phyloP scores from a whole-genome alignment of 1,284 basidiomycete species.

The Puccinia triticina region DNA sequence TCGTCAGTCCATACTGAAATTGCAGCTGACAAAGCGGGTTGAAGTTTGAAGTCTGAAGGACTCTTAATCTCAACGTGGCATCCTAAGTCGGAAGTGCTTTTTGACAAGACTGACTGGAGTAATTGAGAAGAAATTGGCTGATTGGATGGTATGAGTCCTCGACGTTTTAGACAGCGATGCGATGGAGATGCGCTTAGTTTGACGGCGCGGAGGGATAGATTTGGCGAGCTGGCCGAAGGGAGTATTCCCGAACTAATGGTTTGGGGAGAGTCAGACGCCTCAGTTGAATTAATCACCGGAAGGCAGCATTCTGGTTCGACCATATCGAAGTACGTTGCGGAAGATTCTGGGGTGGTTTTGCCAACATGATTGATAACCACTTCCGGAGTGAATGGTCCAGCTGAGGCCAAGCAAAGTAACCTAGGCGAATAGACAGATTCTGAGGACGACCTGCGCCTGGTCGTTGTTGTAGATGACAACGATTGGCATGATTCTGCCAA shows the following conservation, averaged over 20 bases:
- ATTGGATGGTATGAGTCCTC: slow-evolving; percentile 21
- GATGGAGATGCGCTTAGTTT: slow-evolving; percentile 27
- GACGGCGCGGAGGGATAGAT: slow-evolving; percentile 23
- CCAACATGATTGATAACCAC: slow-evolving; percentile 22
- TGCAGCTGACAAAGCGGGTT: background rate
- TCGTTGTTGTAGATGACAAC: background rate
- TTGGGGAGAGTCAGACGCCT: background rate
- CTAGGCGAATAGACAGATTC: background rate
- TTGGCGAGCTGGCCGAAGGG: slow-evolving; percentile 6
- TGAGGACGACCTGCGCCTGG: slow-evolving; percentile 13
- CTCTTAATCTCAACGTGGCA: background rate
- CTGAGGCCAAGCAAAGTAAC: slow-evolving; percentile 5
- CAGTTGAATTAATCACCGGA: background rate
- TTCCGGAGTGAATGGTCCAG: slow-evolving; percentile 43
- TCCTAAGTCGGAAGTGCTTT: background rate
- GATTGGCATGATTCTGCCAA: background rate
- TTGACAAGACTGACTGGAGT: slow-evolving; percentile 39
- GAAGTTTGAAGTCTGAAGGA: background rate
- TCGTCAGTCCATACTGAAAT: background rate
- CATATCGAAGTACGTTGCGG: background rate
- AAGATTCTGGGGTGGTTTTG: slow-evolving; percentile 23
- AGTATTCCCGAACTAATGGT: background rate
- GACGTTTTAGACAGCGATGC: slow-evolving; percentile 19
- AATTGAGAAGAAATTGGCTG: slow-evolving; percentile 38
- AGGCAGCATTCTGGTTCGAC: background rate